Conservation (phyloP, 257 asterid genomes). For the Verbascum thapsus region DNA sequence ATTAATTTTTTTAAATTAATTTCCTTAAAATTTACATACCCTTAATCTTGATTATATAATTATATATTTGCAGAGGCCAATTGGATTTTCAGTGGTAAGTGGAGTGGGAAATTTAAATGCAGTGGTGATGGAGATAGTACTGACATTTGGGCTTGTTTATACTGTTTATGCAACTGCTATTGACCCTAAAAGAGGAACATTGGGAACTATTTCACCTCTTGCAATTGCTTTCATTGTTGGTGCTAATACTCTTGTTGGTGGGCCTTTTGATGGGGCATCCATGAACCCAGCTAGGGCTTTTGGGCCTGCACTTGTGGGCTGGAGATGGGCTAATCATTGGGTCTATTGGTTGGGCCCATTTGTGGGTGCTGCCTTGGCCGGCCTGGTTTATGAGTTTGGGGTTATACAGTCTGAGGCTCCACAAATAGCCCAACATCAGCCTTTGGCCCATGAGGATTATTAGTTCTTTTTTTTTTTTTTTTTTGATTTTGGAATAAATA, state of each 20-base stretch:
- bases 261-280: conserved; percentile 85
- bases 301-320: conserved; percentile 90
- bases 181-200: conserved; percentile 76
- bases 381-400: conserved; percentile 73
- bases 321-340: conserved; percentile 97
- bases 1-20: too few relatives aligned
- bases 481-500: background rate
- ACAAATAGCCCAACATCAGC: conserved; percentile 81
- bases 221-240: conserved; percentile 91
- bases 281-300: conserved; percentile 96
- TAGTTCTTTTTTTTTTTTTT: conserved; percentile 25
- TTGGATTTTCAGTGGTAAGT: conserved; percentile 65
- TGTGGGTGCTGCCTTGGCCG: conserved; percentile 73
- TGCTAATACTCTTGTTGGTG: conserved; percentile 83
- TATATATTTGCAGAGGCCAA: conserved; percentile 85
- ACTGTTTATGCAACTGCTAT: conserved; percentile 79
- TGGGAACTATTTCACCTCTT: conserved; percentile 80
- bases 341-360: conserved; percentile 96
- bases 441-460: conserved; percentile 92
- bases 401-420: conserved; percentile 50
- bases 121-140: conserved; percentile 71
- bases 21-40: too few relatives aligned
- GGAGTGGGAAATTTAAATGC: conserved; percentile 74
- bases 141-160: conserved; percentile 81
- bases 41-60: too few relatives aligned